Evolutionary conservation across 2,329 filamentous ascomycete species (phyloP).

Genomic region (Neofusicoccum laricinum): DNA sequence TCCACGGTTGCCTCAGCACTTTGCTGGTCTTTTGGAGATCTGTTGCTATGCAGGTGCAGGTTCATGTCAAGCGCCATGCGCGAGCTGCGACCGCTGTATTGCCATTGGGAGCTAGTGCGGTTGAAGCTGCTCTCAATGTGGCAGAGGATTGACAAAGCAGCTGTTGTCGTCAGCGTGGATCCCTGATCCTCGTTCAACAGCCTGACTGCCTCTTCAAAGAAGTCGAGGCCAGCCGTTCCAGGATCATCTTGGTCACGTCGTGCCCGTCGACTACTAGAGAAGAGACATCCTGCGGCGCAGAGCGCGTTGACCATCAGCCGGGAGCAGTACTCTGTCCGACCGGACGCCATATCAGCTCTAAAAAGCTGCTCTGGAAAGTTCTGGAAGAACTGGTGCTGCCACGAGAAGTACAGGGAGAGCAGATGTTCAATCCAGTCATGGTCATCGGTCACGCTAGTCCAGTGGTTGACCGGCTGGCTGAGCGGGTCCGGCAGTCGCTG

Average conservation of each 20-base stretch:
- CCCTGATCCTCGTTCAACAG: conserved; percentile 14
- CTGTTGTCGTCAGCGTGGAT: conserved; percentile 18
- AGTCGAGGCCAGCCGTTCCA: conserved; percentile 18
- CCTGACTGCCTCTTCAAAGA: conserved; percentile 19
- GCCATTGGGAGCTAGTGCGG: conserved; percentile 19
- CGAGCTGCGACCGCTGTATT: conserved; percentile 19
- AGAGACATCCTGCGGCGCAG: conserved; percentile 20
- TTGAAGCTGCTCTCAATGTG: conserved; percentile 20
- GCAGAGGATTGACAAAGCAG: conserved; percentile 20
- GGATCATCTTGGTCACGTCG: conserved; percentile 15
- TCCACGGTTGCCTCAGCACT: background rate
- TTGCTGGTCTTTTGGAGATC: background rate
- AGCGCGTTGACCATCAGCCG: conserved; percentile 21
- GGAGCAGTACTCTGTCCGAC: conserved; percentile 20
- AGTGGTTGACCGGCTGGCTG: conserved; percentile 12
- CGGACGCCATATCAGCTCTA: conserved; percentile 18
- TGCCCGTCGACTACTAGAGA: conserved; percentile 16
- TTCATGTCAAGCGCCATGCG: conserved; percentile 21
- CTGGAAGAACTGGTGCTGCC: conserved; percentile 23
- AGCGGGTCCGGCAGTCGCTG: background rate
- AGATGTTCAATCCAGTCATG: conserved; percentile 19
- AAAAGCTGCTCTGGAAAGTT: conserved; percentile 22
- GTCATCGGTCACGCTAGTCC: conserved; percentile 21
- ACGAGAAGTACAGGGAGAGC: conserved; percentile 21
- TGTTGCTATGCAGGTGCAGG: conserved; percentile 18